phyloP scores from a whole-genome alignment of 2,329 filamentous ascomycete genomes.

The Ustulina deusta region DNA sequence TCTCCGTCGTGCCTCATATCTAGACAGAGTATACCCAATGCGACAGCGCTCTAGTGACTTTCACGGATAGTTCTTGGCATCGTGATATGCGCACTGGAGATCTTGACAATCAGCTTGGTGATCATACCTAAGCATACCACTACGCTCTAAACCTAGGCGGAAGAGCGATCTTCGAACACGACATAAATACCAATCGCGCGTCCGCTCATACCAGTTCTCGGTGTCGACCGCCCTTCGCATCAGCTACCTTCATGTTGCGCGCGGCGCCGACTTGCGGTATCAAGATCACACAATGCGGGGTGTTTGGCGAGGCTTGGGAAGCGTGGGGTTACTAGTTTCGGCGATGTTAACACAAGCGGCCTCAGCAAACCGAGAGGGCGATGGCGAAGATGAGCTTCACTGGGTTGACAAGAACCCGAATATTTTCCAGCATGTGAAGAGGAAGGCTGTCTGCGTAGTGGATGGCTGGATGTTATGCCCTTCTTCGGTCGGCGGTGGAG shows the following conservation, averaged over 20 bases:
- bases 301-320: slow-evolving; percentile 35
- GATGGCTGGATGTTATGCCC: slow-evolving; percentile 44
- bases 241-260: slow-evolving; percentile 5
- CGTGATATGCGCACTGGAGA: neutral
- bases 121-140: neutral
- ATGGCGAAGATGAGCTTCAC: slow-evolving; percentile 42
- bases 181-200: neutral
- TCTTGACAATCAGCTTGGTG: slow-evolving; percentile 4
- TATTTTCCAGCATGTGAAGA: slow-evolving; percentile 43
- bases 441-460: slow-evolving; percentile 44
- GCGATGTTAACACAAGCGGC: slow-evolving; percentile 33
- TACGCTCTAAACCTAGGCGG: neutral
- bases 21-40: slow-evolving; percentile 4
- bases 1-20: neutral
- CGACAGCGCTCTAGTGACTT: neutral
- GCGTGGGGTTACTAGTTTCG: slow-evolving; percentile 38
- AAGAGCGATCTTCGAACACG: slow-evolving; percentile 1
- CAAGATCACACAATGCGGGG: slow-evolving; percentile 40
- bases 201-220: neutral
- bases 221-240: neutral
- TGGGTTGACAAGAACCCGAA: slow-evolving; percentile 45
- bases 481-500: slow-evolving; percentile 53
- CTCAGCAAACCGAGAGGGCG: slow-evolving; percentile 29
- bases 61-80: slow-evolving; percentile 1
- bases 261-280: neutral